Evolutionary conservation across 306 rosid species (phyloP).

Genomic region (Crataegus laevigata): DNA sequence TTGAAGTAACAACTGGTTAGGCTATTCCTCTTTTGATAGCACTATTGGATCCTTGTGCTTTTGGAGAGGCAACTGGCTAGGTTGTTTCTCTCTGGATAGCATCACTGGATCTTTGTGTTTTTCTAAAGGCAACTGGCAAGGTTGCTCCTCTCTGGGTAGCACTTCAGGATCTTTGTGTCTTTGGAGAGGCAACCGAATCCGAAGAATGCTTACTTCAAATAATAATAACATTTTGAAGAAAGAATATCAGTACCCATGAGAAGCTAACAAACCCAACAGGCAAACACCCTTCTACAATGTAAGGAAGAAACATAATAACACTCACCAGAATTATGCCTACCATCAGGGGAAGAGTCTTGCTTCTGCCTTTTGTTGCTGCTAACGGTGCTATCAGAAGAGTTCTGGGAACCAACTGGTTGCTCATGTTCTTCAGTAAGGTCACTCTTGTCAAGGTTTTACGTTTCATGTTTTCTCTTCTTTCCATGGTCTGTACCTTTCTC

Average conservation of each 20-base stretch:
- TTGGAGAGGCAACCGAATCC: conserved; percentile 25
- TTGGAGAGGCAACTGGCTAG: not conserved
- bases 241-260: conserved; percentile 25
- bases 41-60: not conserved
- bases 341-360: not conserved
- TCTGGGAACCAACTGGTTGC: conserved; percentile 21
- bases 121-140: not conserved
- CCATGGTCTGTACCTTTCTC: conserved; percentile 7
- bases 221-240: conserved; percentile 20
- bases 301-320: conserved; percentile 20
- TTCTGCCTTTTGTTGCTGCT: conserved; percentile 27
- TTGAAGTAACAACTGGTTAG: not conserved
- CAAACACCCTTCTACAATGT: conserved; percentile 13
- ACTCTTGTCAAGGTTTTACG: conserved; percentile 20
- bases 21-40: not conserved
- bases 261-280: conserved; percentile 26
- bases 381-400: conserved; percentile 21
- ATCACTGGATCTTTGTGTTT: not conserved
- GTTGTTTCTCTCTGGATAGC: not conserved
- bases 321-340: conserved; percentile 20
- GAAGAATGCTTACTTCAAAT: conserved; percentile 20
- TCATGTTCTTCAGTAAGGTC: conserved; percentile 23
- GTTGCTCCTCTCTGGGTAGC: conserved; percentile 3
- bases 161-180: conserved; percentile 13
- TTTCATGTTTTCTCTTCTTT: conserved; percentile 5